Percentiles rank a stretch among this genome's conserved stretches.
Evolutionary conservation across 768 basidiomycete species (phyloP).

Genomic region (Auriscalpium orientale): DNA sequence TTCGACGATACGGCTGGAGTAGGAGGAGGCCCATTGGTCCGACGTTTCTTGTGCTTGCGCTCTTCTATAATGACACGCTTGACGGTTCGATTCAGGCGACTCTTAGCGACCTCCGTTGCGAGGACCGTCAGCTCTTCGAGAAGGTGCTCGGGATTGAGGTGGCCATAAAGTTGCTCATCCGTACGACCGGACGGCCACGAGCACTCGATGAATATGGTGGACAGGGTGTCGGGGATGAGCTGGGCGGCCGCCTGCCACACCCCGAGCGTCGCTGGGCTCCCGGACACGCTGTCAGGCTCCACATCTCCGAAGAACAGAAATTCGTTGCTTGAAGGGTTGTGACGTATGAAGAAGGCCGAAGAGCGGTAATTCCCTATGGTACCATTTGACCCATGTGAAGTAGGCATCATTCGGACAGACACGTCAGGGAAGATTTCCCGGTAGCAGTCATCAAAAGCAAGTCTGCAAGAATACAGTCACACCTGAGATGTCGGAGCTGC

Average conservation of each 20-base stretch:
- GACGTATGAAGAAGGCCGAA: slow-evolving; percentile 78
- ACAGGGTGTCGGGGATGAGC: slow-evolving; percentile 60
- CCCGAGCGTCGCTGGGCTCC: slow-evolving; percentile 47
- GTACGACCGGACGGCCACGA: slow-evolving; percentile 74
- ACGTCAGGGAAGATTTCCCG: slow-evolving; percentile 42
- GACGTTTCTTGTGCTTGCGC: slow-evolving; percentile 31
- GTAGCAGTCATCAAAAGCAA: slow-evolving; percentile 48
- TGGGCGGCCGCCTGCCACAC: slow-evolving; percentile 83
- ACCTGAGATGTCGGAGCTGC: too few relatives aligned
- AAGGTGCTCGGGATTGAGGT: slow-evolving; percentile 77
- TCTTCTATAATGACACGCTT: not conserved
- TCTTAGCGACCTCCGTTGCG: slow-evolving; percentile 57
- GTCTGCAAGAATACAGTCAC: slow-evolving; percentile 24
- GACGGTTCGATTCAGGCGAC: slow-evolving; percentile 24
- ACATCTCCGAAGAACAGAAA: slow-evolving; percentile 95
- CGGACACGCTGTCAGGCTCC: slow-evolving; percentile 74
- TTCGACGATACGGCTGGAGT: slow-evolving; percentile 22
- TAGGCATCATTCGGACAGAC: slow-evolving; percentile 57
- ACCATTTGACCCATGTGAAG: slow-evolving; percentile 63
- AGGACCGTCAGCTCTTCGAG: slow-evolving; percentile 65
- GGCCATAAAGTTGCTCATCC: slow-evolving; percentile 69
- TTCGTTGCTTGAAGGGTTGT: slow-evolving; percentile 53
- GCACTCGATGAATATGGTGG: slow-evolving; percentile 91
- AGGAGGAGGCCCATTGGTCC: slow-evolving; percentile 16
- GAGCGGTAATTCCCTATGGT: slow-evolving; percentile 56